Conservation (phyloP, 371 early-diverging fungal genomes). For the Syncephalastrum sp. region DNA sequence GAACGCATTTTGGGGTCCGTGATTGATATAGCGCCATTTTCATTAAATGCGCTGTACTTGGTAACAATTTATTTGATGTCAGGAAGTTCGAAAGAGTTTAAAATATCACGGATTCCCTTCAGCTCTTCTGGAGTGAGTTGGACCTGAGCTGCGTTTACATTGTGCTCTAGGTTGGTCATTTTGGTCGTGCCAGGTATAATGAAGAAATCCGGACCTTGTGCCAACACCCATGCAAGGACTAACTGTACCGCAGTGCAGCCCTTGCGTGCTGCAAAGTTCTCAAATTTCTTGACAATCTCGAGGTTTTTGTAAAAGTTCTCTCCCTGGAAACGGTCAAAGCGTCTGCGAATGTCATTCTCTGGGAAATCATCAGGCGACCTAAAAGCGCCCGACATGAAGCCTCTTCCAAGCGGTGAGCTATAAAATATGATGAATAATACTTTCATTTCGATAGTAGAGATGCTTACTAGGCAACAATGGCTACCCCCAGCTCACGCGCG, state of each 20-base stretch:
- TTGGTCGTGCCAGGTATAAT: constrained; percentile 56
- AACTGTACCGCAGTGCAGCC: constrained; percentile 39
- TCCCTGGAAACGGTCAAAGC: constrained; percentile 44
- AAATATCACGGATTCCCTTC: constrained; percentile 33
- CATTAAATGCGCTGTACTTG: too few species aligned
- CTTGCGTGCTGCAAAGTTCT: constrained; percentile 39
- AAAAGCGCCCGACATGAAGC: constrained; percentile 52
- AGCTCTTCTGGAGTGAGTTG: constrained; percentile 44
- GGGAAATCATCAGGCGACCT: constrained; percentile 44
- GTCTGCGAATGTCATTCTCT: constrained; percentile 42
- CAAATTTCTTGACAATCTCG: constrained; percentile 47
- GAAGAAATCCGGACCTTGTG: constrained; percentile 37
- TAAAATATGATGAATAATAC: not conserved
- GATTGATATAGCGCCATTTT: too few species aligned
- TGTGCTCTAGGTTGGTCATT: constrained; percentile 53
- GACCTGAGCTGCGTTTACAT: constrained; percentile 34
- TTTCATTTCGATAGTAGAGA: too few species aligned
- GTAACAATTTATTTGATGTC: too few species aligned
- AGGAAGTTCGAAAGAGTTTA: constrained; percentile 12
- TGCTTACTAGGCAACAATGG: constrained; percentile 48
- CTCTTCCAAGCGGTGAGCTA: constrained; percentile 52
- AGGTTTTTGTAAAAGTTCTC: constrained; percentile 53
- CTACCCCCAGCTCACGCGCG: constrained; percentile 58
- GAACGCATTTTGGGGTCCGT: too few species aligned
- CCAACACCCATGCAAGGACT: constrained; percentile 58